phyloP scores from a whole-genome alignment of 768 basidiomycete species.

The Leccinum variicolor region DNA sequence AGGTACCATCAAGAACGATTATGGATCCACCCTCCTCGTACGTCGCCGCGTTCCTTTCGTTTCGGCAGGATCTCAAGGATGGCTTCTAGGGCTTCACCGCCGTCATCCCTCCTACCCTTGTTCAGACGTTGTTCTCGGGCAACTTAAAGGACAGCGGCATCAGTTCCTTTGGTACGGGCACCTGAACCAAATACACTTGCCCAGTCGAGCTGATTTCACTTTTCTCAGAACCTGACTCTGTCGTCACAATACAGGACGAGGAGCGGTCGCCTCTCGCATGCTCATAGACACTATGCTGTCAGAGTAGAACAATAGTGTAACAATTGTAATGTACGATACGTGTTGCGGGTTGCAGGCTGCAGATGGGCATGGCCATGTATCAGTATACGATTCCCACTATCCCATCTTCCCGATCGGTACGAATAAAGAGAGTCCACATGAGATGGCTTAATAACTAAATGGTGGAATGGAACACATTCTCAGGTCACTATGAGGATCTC shows the following conservation, averaged over 20 bases:
- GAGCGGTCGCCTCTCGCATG: too few species aligned
- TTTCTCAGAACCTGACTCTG: slow-evolving; percentile 15
- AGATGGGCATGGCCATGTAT: not conserved
- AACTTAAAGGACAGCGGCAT: slow-evolving; percentile 10
- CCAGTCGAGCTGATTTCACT: not conserved
- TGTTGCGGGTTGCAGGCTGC: not conserved
- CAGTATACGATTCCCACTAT: not conserved
- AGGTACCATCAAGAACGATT: slow-evolving; percentile 15
- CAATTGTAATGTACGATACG: not conserved
- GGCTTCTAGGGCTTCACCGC: slow-evolving; percentile 18
- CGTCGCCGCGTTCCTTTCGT: not conserved
- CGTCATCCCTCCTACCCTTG: slow-evolving; percentile 1
- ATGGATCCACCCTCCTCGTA: not conserved
- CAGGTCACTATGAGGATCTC: slow-evolving; percentile 84
- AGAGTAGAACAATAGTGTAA: not conserved
- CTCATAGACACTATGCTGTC: not conserved
- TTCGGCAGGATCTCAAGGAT: not conserved
- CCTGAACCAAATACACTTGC: not conserved
- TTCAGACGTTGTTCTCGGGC: not conserved
- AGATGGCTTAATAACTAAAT: not conserved
- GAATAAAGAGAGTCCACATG: not conserved
- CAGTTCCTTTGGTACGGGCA: slow-evolving; percentile 8
- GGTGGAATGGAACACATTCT: not conserved
- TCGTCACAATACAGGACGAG: too few species aligned
- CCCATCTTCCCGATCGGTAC: not conserved